Evolutionary conservation across 352 stramenopile species (phyloP), one percentile per base, ranked within the genome.

Genomic region (Globisporangium yorkense): DNA sequence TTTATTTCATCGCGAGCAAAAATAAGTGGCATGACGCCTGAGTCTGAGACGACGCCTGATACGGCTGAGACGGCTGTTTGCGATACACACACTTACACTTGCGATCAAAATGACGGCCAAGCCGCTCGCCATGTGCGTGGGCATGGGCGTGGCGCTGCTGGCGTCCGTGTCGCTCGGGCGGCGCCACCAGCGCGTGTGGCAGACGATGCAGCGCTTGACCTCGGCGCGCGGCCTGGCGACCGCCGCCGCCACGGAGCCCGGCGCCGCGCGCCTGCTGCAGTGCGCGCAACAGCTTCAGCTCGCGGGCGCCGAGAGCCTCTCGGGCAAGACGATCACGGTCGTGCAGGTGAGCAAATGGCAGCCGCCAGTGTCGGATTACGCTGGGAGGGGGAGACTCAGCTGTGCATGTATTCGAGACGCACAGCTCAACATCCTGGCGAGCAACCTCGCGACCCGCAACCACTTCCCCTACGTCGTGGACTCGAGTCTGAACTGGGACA

Each of bases 381-480:
- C 15, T 29, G 13, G 29, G 31, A 44, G 20, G 31, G 12, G 6
- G 9, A n/a, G 12, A 35, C 62, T 40, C 35, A 40, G 35, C 35
- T 13, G 8, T 2, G 35, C 0, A 3, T 15, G 8, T 15, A 5
- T 3, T 40, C 3, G 10, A 12, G 8, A 13, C 10, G 7, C 43
- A 45, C 49, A 94, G 77, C 59, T 92, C 33, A 95, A 95, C 56
- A 93, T 95, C 51, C 60, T 95, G 33, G 85, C 85, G 35, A 89
- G 85, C 55, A 95, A 95, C 63, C 66, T 95, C 56, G 85, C 83
- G 9, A 91, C 80, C 51, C 77, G 80, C 45, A 89, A 87, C 62
- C 83, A 92, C 55, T 95, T 95, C 55, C 85, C 85, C 20, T 95
- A 95, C 54, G 85, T 93, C n/a, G 56, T 92, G 27, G 80, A 92